phyloP scores from a whole-genome alignment of 1,284 basidiomycete genomes.

The Tilletiaria anomala region DNA sequence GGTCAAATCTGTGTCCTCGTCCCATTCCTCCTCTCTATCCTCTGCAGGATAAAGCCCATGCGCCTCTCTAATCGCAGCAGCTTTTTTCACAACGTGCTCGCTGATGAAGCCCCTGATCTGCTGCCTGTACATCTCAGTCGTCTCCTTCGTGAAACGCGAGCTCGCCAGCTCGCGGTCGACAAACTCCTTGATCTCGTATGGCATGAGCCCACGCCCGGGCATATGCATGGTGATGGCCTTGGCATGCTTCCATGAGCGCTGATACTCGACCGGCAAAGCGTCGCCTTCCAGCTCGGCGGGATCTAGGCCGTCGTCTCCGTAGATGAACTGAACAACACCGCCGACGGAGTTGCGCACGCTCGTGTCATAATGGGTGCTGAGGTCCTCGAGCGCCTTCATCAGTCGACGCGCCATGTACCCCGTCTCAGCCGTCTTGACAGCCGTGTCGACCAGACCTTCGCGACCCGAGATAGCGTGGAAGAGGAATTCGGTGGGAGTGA shows the following conservation, averaged over 20 bases:
- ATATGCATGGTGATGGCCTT: slow-evolving; percentile 48
- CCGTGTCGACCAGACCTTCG: slow-evolving; percentile 96
- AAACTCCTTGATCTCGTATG: slow-evolving; percentile 71
- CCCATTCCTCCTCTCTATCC: slow-evolving; percentile 61
- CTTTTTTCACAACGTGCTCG: slow-evolving; percentile 53
- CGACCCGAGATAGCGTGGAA: slow-evolving; percentile 99
- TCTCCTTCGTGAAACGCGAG: slow-evolving; percentile 46
- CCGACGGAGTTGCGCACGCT: slow-evolving; percentile 93
- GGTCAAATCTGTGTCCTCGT: slow-evolving; percentile 60
- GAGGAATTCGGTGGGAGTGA: slow-evolving; percentile 90
- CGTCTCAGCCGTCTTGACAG: slow-evolving; percentile 98
- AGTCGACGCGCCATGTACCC: slow-evolving; percentile 98
- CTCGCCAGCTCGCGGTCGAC: slow-evolving; percentile 52
- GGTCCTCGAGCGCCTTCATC: slow-evolving; percentile 97
- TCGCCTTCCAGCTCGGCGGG: slow-evolving; percentile 91
- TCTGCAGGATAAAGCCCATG: slow-evolving; percentile 75
- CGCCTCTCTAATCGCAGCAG: slow-evolving; percentile 56
- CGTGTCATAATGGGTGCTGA: slow-evolving; percentile 90
- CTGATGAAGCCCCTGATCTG: slow-evolving; percentile 62
- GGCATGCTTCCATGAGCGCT: slow-evolving; percentile 73
- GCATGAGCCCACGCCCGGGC: slow-evolving; percentile 53
- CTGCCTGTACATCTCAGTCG: slow-evolving; percentile 58
- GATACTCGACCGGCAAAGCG: slow-evolving; percentile 54
- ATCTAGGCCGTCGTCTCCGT: slow-evolving; percentile 94
- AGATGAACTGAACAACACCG: slow-evolving; percentile 93